Percentiles rank a stretch among this genome's conserved stretches.
Evolutionary conservation across 306 rosid species (phyloP).

Genomic region (Inga leiocalycina): DNA sequence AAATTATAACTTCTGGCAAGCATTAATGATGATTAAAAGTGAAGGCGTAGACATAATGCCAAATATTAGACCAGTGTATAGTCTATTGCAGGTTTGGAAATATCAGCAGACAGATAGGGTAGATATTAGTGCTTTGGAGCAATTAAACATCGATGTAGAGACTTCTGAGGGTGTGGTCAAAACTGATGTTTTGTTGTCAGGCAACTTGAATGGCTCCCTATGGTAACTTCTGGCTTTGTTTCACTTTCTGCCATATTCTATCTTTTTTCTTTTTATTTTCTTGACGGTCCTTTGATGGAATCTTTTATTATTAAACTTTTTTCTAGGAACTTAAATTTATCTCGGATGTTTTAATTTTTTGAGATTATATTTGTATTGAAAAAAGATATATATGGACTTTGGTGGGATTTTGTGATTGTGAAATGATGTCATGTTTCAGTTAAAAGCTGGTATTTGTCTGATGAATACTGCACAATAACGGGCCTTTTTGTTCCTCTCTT

Average conservation of each 20-base stretch:
- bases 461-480: not conserved
- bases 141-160: constrained; percentile 55
- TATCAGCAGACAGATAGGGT: constrained; percentile 52
- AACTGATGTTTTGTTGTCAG: constrained; percentile 60
- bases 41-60: not conserved
- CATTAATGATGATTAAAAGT: not conserved
- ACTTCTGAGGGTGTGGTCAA: constrained; percentile 58
- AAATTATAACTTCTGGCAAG: not conserved
- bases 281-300: not conserved
- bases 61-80: not conserved
- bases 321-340: not conserved
- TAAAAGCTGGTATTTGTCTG: not conserved
- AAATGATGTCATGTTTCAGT: not conserved
- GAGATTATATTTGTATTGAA: constrained; percentile 5
- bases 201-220: constrained; percentile 58
- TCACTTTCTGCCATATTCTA: constrained; percentile 1
- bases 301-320: constrained; percentile 17
- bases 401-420: constrained; percentile 5
- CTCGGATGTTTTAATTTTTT: not conserved
- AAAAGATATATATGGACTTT: not conserved
- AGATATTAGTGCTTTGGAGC: constrained; percentile 69
- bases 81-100: constrained; percentile 74
- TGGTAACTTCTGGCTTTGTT: constrained; percentile 50
- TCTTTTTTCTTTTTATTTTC: not conserved
- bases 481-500: not conserved